Evolutionary conservation across 176 grass and related monocot genomes (phyloP).

Genomic region (Carex myosuroides): DNA sequence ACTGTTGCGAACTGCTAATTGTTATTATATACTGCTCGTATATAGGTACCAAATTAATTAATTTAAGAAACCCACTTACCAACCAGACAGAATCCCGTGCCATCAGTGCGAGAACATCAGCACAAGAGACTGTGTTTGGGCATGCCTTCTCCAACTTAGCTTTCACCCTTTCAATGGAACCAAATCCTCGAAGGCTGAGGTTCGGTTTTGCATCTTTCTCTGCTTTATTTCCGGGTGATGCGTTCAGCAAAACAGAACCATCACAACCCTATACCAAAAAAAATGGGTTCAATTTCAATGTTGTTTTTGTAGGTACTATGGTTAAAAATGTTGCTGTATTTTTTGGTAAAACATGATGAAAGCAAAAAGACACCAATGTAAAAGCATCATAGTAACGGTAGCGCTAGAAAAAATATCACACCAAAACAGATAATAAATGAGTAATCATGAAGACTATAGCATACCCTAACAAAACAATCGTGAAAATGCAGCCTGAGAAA

Average conservation of each 20-base stretch:
- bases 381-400: neutral
- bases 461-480: conserved; percentile 21
- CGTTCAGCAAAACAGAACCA: conserved; percentile 53
- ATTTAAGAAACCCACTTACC: neutral
- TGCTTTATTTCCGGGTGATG: conserved; percentile 29
- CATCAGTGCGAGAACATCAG: conserved; percentile 48
- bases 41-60: neutral
- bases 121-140: conserved; percentile 54
- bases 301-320: no score
- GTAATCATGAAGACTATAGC: neutral
- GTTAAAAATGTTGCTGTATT: no score
- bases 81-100: conserved; percentile 50
- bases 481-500: conserved; percentile 30
- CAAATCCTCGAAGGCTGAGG: conserved; percentile 50
- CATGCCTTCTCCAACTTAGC: conserved; percentile 50
- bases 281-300: neutral
- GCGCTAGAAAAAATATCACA: neutral
- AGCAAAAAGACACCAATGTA: neutral
- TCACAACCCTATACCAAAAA: conserved; percentile 21
- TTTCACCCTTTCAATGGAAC: conserved; percentile 50
- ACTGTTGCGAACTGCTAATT: neutral
- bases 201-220: conserved; percentile 76
- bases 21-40: neutral
- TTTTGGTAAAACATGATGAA: neutral
- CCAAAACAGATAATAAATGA: neutral